Conservation (phyloP, 1,284 basidiomycete genomes). For the Tausonia pullulans region DNA sequence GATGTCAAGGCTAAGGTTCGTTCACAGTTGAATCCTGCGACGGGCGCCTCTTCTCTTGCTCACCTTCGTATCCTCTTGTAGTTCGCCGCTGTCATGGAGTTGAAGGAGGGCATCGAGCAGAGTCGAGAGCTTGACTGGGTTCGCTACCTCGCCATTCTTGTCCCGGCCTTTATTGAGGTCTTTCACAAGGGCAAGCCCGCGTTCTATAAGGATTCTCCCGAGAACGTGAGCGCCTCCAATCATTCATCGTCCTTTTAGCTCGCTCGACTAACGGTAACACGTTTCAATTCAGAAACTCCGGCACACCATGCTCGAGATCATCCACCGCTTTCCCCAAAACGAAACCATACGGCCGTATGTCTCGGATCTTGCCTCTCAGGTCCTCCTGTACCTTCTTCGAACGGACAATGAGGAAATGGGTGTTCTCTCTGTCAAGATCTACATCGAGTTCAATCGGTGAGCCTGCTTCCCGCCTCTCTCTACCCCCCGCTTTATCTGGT, state of each 20-base stretch:
- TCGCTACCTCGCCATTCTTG: slow-evolving; percentile 44
- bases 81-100: too few species aligned
- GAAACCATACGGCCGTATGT: slow-evolving; percentile 62
- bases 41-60: neutral
- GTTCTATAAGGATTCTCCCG: slow-evolving; percentile 62
- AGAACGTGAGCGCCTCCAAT: slow-evolving; percentile 42
- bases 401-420: slow-evolving; percentile 97
- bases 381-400: slow-evolving; percentile 68
- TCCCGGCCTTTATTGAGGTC: slow-evolving; percentile 69
- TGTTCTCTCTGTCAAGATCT: slow-evolving; percentile 77
- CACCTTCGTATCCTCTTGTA: neutral
- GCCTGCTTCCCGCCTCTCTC: neutral
- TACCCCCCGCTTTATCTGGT: neutral
- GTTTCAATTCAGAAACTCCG: slow-evolving; percentile 51
- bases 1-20: slow-evolving; percentile 15
- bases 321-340: slow-evolving; percentile 75
- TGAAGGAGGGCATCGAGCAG: slow-evolving; percentile 63
- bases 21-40: neutral
- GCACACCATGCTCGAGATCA: slow-evolving; percentile 69
- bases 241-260: neutral
- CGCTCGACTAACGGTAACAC: neutral
- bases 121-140: slow-evolving; percentile 69
- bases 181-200: slow-evolving; percentile 65
- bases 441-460: slow-evolving; percentile 52
- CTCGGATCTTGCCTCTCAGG: slow-evolving; percentile 54